These are phyloP conservation scores for Fusarium secorum DNA, from an alignment of 2,329 filamentous ascomycete genomes.

Conservation along the genomic window DNA sequence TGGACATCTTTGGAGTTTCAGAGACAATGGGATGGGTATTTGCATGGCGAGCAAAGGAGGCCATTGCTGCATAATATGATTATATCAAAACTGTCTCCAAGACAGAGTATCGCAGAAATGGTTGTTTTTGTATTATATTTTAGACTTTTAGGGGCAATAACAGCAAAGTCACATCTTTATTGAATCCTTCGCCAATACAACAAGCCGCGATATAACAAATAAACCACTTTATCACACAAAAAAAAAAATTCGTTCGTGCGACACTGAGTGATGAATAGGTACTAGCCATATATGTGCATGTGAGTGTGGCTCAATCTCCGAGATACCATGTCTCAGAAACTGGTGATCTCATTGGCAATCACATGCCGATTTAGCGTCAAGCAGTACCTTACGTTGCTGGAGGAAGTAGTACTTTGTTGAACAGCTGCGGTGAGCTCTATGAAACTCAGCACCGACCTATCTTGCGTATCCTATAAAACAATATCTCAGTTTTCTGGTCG, in stretches of 20 bases:
- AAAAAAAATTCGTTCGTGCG: neutral
- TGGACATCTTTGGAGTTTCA: neutral
- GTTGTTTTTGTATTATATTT: neutral
- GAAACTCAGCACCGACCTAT: conserved; percentile 28
- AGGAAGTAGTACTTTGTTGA: conserved; percentile 30
- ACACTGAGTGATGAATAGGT: neutral
- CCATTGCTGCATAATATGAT: conserved; percentile 27
- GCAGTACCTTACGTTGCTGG: neutral
- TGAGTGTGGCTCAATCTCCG: conserved; percentile 11
- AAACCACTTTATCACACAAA: neutral
- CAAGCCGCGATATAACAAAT: neutral
- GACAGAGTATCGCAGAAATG: neutral
- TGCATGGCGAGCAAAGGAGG: conserved; percentile 3
- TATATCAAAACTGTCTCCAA: neutral
- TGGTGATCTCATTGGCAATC: conserved; percentile 44
- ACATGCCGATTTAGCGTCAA: conserved; percentile 42
- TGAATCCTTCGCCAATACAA: neutral
- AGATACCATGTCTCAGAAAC: conserved; percentile 20
- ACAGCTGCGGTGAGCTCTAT: conserved; percentile 37
- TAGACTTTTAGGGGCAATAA: neutral
- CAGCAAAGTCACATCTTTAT: neutral
- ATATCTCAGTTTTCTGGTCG: neutral
- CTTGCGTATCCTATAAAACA: conserved; percentile 24
- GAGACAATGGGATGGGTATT: neutral
- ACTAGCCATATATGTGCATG: conserved; percentile 7